These are phyloP conservation scores for Bothriochloa decipiens DNA, from an alignment of 176 grass and related monocot genomes.

Conservation along the genomic window DNA sequence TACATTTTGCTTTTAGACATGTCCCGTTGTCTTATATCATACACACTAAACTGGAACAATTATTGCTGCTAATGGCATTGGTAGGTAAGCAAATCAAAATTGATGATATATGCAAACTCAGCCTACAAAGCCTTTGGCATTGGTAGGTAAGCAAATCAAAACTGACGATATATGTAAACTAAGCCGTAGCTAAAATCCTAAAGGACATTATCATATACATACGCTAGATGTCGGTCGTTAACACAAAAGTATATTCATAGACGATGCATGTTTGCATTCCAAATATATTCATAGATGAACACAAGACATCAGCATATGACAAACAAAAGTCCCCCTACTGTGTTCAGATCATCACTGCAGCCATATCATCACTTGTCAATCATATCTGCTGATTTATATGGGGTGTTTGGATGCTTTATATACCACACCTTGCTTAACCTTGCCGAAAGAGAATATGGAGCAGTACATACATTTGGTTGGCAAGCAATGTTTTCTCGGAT, in stretches of 20 bases:
- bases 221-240: neutral
- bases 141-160: slow-evolving; percentile 52
- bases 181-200: slow-evolving; percentile 26
- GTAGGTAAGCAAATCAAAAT: slow-evolving; percentile 50
- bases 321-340: neutral
- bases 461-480: neutral
- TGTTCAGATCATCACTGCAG: slow-evolving; percentile 1
- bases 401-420: neutral
- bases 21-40: slow-evolving; percentile 17
- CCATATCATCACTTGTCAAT: neutral
- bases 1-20: slow-evolving; percentile 46
- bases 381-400: neutral
- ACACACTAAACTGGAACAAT: slow-evolving; percentile 31
- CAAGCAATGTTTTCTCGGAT: neutral
- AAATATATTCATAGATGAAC: neutral
- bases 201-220: slow-evolving; percentile 16
- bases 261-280: neutral
- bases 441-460: neutral
- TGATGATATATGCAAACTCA: neutral
- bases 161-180: slow-evolving; percentile 2
- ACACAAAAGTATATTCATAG: neutral
- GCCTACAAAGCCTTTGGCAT: too few relatives aligned
- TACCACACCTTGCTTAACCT: neutral
- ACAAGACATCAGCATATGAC: neutral
- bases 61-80: slow-evolving; percentile 48